Base-by-base conservation (phyloP, 306 rosid genomes). In the Cicer chorassanicum region DNA sequence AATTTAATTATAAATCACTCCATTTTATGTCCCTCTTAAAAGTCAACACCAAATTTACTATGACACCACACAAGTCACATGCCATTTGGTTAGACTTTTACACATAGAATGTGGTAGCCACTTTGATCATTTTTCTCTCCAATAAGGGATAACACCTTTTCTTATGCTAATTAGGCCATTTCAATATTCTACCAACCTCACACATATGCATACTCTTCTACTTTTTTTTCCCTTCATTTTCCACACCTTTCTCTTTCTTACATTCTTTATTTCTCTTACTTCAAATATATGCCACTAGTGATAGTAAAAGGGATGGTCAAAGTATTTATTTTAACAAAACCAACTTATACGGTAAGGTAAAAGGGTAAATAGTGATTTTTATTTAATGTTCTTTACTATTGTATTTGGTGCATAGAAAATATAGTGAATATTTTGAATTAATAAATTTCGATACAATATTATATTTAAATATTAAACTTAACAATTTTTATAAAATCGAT, bases 21-120 rank as follows among this genome's bases (percentile, higher is more conserved):
- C 54, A 8, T 54, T 69, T 69, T 13, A 15, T 34, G 60, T 56
- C 34, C 24, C 14, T 46, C 13, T 39, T 54, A 54, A 5, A 6
- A 3, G 57, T 79, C 84, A 83, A 75, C 44, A 9, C 43, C 49
- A 48, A 41, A 39, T 42, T 68, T 13, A 43, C 55, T 36, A 29
- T 29, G 24, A 36, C 16, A 55, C 74, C 80, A 76, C 56, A 44
- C 59, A 29, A 43, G 14, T 16, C 42, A 16, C 15, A 34, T 1
- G 15, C 21, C 24, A 11, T 50, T 4, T 40, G 2, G 38, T 68
- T 68, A 68, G 72, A 60, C 73, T 80, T 50, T 53, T 15, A 54
- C 34, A 11, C n/a, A 60, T 53, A 60, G 13, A 45, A 34, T 62
- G 14, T 51, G 53, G 62, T 9, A 8, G 1, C 6, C 29, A 70